Conservation (phyloP, 2,329 filamentous ascomycete genomes). For the Aspergillus sojae region DNA sequence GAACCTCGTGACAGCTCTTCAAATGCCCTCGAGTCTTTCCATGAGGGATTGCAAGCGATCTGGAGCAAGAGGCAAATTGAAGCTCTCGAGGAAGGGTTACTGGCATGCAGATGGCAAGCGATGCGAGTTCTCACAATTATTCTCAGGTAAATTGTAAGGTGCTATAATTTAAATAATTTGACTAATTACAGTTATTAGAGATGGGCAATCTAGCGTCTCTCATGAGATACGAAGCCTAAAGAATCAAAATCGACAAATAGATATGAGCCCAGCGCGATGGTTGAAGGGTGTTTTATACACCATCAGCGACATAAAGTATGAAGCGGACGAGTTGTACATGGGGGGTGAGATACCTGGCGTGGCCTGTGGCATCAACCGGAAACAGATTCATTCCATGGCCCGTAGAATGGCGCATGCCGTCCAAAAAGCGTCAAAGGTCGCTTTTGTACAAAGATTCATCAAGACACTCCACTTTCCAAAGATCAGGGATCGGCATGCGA, state of each 20-base stretch:
- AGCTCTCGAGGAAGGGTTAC: neutral
- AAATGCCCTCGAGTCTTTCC: neutral
- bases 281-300: neutral
- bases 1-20: neutral
- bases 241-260: neutral
- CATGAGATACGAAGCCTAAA: neutral
- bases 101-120: neutral
- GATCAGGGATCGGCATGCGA: neutral
- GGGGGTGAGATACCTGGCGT: neutral
- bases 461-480: neutral
- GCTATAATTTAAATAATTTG: neutral
- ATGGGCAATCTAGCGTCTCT: neutral
- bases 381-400: neutral
- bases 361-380: neutral
- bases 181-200: neutral
- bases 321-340: neutral
- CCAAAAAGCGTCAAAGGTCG: neutral
- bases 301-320: neutral
- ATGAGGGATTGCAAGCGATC: neutral
- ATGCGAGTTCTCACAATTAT: neutral
- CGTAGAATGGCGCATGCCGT: neutral
- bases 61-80: neutral
- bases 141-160: neutral
- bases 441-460: neutral
- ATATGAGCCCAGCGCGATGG: neutral